A percentile compares a stretch with the other conserved stretches of the same genome.
These are phyloP conservation scores for Polyporus tsugae DNA, from an alignment of 1,284 basidiomycete genomes.

Conservation along the genomic window DNA sequence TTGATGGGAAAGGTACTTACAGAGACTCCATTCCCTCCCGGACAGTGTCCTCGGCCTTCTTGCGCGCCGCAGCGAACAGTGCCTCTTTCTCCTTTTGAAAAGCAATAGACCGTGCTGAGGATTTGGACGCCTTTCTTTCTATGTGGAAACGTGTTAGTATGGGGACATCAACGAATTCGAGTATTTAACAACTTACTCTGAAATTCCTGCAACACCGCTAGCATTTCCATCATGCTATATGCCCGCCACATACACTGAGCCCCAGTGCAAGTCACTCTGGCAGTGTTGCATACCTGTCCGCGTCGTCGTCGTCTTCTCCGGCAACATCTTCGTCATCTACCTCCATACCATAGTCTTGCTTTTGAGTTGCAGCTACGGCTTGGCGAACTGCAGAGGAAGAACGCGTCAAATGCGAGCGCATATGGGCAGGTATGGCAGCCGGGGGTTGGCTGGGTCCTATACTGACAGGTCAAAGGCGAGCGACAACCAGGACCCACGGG, in stretches of 20 bases:
- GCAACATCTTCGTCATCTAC: conserved; percentile 28
- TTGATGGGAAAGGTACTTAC: conserved; percentile 26
- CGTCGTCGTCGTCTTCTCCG: conserved; percentile 33
- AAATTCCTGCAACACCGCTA: conserved; percentile 43
- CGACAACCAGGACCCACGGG: background rate
- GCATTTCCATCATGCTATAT: conserved; percentile 41
- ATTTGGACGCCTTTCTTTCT: conserved; percentile 45
- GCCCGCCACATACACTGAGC: background rate
- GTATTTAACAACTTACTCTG: conserved; percentile 36
- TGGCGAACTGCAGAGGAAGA: conserved; percentile 8
- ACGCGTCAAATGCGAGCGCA: conserved; percentile 12
- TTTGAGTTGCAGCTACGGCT: background rate
- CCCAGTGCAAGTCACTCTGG: conserved; percentile 1
- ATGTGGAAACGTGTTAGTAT: background rate
- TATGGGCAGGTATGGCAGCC: conserved; percentile 9
- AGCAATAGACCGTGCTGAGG: conserved; percentile 36
- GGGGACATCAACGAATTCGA: background rate
- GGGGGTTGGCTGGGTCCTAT: conserved; percentile 8
- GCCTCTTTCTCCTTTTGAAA: conserved; percentile 44
- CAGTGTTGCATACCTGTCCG: conserved; percentile 35
- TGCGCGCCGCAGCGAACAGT: conserved; percentile 39
- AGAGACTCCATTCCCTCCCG: conserved; percentile 40
- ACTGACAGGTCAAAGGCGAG: background rate
- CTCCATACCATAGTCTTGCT: conserved; percentile 19
- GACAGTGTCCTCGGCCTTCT: conserved; percentile 38